These are phyloP conservation scores for Rhizophora apiculata DNA, from an alignment of 345 rosid genomes.

Conservation along the genomic window DNA sequence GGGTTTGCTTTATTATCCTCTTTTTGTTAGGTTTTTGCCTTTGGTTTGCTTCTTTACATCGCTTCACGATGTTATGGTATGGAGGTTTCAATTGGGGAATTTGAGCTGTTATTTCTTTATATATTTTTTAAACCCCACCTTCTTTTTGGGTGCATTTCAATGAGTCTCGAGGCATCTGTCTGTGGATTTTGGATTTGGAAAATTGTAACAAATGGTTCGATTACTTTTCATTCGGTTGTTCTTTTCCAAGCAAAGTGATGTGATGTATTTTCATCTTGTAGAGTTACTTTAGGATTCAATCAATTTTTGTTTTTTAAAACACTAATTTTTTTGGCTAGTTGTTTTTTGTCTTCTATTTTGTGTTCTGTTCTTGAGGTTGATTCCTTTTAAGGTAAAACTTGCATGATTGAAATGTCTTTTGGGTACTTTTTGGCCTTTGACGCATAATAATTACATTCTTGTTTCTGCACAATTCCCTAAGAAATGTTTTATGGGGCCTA, in stretches of 20 bases:
- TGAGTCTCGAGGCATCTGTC: too few relatives aligned
- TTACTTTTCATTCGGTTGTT: too few relatives aligned
- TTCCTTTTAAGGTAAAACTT: neutral
- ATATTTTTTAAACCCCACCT: too few relatives aligned
- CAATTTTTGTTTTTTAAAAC: too few relatives aligned
- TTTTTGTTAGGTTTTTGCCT: neutral
- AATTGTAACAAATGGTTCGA: neutral
- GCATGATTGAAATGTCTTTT: neutral
- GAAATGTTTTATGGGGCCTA: neutral
- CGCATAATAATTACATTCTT: neutral
- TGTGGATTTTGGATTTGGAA: neutral
- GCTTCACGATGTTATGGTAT: neutral
- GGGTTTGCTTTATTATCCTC: neutral
- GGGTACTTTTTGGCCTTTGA: neutral
- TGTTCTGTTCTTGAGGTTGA: constrained; percentile 1
- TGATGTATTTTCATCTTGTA: too few relatives aligned
- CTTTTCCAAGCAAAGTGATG: too few relatives aligned
- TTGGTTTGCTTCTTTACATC: neutral
- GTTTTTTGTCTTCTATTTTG: neutral
- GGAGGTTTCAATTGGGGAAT: neutral
- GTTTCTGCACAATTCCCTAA: neutral
- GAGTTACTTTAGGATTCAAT: too few relatives aligned
- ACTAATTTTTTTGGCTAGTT: too few relatives aligned
- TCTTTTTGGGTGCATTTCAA: too few relatives aligned
- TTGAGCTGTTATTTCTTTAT: neutral